Percentiles rank a stretch among this genome's conserved stretches.
These are phyloP conservation scores for Bidens hawaiensis DNA, from an alignment of 140 eudicot species.

Conservation along the genomic window DNA sequence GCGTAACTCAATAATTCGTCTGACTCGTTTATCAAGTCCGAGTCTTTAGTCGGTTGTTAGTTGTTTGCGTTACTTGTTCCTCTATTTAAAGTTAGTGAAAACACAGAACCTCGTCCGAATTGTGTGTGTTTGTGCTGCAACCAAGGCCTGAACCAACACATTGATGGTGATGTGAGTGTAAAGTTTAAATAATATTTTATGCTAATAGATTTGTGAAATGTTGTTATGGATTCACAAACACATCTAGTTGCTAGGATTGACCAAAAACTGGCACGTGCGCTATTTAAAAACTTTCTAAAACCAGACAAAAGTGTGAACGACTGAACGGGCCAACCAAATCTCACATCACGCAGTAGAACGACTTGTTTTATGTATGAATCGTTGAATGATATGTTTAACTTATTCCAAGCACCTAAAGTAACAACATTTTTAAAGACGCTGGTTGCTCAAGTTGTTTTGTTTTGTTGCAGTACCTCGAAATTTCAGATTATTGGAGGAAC, in stretches of 20 bases:
- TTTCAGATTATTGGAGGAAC: conserved; percentile 41
- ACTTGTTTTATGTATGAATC: neutral
- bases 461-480: conserved; percentile 33
- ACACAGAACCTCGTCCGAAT: too few species aligned
- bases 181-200: neutral
- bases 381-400: neutral
- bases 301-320: neutral
- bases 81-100: too few species aligned
- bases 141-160: too few species aligned
- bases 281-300: neutral
- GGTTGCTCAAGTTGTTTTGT: neutral
- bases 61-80: too few species aligned
- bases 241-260: neutral
- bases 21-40: too few species aligned
- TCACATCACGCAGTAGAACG: neutral
- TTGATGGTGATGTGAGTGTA: neutral
- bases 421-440: neutral
- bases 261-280: neutral
- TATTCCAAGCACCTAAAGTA: neutral
- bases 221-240: neutral
- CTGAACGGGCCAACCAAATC: neutral
- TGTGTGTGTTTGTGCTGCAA: too few species aligned
- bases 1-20: too few species aligned
- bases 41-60: too few species aligned
- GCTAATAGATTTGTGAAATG: neutral